Evolutionary conservation across 345 rosid genomes (phyloP).

Genomic region (Populus nigra): DNA sequence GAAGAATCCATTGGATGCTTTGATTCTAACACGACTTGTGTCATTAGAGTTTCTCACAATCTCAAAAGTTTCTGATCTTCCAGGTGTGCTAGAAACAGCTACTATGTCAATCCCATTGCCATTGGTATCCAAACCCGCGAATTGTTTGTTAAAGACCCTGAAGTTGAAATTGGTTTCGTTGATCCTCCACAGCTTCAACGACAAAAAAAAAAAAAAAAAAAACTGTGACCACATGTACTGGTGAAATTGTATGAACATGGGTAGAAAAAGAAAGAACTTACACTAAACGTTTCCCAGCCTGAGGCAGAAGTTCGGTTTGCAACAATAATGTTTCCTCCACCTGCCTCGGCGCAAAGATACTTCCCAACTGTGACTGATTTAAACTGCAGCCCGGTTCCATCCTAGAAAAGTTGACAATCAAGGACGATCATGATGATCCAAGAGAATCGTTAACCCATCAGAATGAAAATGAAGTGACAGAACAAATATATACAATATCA

Average conservation of each 20-base stretch:
- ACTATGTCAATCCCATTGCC: constrained; percentile 34
- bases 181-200: constrained; percentile 57
- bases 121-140: constrained; percentile 36
- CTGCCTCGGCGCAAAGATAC: constrained; percentile 50
- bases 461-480: background rate
- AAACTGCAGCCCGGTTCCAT: constrained; percentile 55
- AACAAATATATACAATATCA: background rate
- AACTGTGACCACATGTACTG: background rate
- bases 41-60: constrained; percentile 37
- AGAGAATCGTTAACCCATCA: background rate
- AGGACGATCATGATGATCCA: background rate
- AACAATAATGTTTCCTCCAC: constrained; percentile 55
- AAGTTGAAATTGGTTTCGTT: constrained; percentile 41
- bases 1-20: constrained; percentile 50
- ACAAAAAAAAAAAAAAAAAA: background rate
- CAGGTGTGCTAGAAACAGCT: constrained; percentile 31
- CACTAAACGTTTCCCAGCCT: constrained; percentile 62
- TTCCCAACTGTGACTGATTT: constrained; percentile 51
- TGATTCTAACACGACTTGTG: constrained; percentile 43
- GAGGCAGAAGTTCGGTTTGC: constrained; percentile 50
- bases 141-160: constrained; percentile 47
- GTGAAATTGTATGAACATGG: no score
- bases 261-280: constrained; percentile 1
- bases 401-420: constrained; percentile 26
- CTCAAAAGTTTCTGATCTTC: constrained; percentile 38